phyloP scores from a whole-genome alignment of 225 moss, liverwort and hornwort genomes.

The Climacium dendroides region DNA sequence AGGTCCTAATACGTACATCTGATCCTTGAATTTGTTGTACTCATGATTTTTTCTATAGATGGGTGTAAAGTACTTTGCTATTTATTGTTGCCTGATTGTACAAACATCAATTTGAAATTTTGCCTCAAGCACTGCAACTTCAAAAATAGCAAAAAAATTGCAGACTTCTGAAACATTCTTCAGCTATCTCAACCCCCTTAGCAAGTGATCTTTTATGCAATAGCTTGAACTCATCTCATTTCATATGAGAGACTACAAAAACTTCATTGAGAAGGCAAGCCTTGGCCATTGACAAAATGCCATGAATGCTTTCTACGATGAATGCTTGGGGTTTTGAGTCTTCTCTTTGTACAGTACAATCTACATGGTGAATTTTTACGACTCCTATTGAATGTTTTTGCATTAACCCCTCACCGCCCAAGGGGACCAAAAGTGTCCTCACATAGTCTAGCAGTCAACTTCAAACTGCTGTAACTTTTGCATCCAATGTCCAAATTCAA shows the following conservation, averaged over 20 bases:
- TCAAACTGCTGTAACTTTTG: too few relatives aligned
- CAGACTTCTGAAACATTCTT: background rate
- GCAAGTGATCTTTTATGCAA: background rate
- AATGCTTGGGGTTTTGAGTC: background rate
- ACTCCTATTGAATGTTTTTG: background rate
- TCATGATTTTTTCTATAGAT: too few relatives aligned
- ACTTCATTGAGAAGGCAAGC: background rate
- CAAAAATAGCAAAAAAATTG: background rate
- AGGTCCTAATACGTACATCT: background rate
- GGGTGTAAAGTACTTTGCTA: background rate
- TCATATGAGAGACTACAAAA: background rate
- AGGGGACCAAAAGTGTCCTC: too few relatives aligned
- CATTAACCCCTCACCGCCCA: too few relatives aligned
- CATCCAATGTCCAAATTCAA: too few relatives aligned
- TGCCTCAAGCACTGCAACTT: too few relatives aligned
- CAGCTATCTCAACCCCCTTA: background rate
- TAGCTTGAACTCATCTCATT: background rate
- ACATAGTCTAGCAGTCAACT: too few relatives aligned
- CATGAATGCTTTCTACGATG: background rate
- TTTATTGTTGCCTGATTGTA: fast-evolving
- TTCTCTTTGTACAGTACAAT: background rate
- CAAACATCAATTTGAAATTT: background rate
- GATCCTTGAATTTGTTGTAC: background rate
- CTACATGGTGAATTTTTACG: too few relatives aligned
- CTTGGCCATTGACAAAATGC: too few relatives aligned